A percentile compares a stretch with the other conserved stretches of the same genome.
phyloP scores from a whole-genome alignment of 2,329 filamentous ascomycete species.

The Pseudocercospora fuligena region DNA sequence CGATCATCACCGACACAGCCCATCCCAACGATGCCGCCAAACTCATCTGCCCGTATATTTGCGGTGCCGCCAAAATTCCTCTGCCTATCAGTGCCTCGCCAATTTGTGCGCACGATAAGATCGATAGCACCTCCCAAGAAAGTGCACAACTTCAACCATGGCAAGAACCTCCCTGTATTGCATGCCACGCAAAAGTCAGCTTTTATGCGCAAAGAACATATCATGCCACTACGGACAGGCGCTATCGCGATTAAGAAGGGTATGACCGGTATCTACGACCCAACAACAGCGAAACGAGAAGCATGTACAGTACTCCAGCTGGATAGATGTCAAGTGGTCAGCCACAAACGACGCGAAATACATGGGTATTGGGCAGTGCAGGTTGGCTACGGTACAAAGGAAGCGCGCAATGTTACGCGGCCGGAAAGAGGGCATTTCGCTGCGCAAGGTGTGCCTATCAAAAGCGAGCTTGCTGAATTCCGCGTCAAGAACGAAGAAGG shows the following conservation, averaged over 20 bases:
- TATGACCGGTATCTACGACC: slow-evolving; percentile 89
- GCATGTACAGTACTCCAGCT: slow-evolving; percentile 93
- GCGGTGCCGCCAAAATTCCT: slow-evolving; percentile 40
- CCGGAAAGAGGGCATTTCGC: slow-evolving; percentile 89
- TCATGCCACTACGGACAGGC: slow-evolving; percentile 72
- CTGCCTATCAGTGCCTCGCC: slow-evolving; percentile 39
- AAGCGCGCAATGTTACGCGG: slow-evolving; percentile 75
- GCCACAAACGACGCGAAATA: slow-evolving; percentile 77
- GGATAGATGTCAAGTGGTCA: slow-evolving; percentile 87
- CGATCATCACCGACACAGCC: not conserved
- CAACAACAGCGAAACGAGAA: slow-evolving; percentile 73
- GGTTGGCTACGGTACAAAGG: slow-evolving; percentile 77
- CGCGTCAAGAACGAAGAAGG: slow-evolving; percentile 75
- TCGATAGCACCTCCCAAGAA: slow-evolving; percentile 59
- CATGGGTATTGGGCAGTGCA: slow-evolving; percentile 96
- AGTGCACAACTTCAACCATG: slow-evolving; percentile 59
- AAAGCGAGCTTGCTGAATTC: slow-evolving; percentile 85
- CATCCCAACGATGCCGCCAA: slow-evolving; percentile 34
- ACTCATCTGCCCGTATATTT: slow-evolving; percentile 31
- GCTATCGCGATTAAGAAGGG: slow-evolving; percentile 89
- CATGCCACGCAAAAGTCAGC: slow-evolving; percentile 63
- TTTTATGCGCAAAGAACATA: slow-evolving; percentile 61
- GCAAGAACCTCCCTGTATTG: slow-evolving; percentile 56
- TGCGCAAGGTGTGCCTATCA: slow-evolving; percentile 78
- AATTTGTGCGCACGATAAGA: slow-evolving; percentile 54